Conservation (phyloP, 1,284 basidiomycete genomes). For the Rhodotorula mucilaginosa region DNA sequence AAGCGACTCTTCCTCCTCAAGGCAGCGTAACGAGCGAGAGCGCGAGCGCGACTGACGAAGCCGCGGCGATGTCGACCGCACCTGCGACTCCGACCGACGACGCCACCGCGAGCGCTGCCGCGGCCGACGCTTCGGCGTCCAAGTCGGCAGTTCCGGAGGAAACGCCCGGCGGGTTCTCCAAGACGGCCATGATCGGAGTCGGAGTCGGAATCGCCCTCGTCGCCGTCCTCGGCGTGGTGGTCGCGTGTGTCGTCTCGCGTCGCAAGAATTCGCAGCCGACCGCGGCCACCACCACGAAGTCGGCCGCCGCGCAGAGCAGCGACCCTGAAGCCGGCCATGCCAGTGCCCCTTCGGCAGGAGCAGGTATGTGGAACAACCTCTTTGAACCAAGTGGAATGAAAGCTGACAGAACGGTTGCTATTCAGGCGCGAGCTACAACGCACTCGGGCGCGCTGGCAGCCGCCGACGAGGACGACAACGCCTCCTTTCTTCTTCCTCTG, state of each 20-base stretch:
- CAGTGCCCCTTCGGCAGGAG: background rate
- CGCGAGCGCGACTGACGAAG: background rate
- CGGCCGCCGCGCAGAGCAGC: background rate
- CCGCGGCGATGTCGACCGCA: background rate
- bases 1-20: background rate
- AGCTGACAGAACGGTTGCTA: background rate
- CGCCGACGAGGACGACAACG: background rate
- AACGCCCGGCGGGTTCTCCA: background rate
- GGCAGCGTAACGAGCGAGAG: background rate
- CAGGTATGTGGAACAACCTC: too few species aligned
- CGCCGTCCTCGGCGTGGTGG: background rate
- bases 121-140: background rate
- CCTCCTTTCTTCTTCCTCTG: constrained; percentile 1
- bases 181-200: constrained; percentile 5
- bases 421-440: background rate
- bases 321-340: background rate
- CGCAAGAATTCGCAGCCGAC: background rate
- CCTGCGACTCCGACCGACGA: background rate
- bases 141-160: background rate
- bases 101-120: background rate
- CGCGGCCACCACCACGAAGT: background rate
- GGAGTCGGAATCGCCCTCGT: constrained; percentile 3
- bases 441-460: background rate
- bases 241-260: constrained; percentile 6
- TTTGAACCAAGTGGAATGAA: too few species aligned